Evolutionary conservation across 192 early-diverging fungal genomes (phyloP).

Genomic region (Coemansia aciculifera): DNA sequence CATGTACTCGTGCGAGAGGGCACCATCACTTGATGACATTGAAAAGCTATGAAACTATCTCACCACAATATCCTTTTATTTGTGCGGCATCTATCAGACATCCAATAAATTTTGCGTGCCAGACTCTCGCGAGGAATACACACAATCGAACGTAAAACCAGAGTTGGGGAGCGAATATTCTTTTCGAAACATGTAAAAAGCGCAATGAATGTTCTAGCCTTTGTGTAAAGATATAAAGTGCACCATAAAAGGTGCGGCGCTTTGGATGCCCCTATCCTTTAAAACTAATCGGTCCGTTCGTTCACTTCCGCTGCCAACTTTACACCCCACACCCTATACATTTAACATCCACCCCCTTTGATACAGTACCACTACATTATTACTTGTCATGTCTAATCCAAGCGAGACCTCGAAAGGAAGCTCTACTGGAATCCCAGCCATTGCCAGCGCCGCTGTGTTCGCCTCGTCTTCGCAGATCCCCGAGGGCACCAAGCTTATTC

Average conservation of each 20-base stretch:
- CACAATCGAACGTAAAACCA: not conserved
- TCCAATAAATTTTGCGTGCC: not conserved
- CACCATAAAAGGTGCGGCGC: not conserved
- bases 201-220: not conserved
- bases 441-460: slow-evolving; percentile 64
- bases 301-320: not conserved
- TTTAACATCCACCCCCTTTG: not conserved
- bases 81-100: not conserved
- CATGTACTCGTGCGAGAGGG: not conserved
- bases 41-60: not conserved
- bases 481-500: slow-evolving; percentile 59
- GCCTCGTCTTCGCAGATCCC: slow-evolving; percentile 73
- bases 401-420: not conserved
- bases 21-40: not conserved
- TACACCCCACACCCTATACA: not conserved
- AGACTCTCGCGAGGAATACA: not conserved
- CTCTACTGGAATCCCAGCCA: slow-evolving; percentile 12
- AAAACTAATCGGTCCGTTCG: not conserved
- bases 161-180: not conserved
- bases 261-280: not conserved
- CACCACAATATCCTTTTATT: not conserved
- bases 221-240: not conserved
- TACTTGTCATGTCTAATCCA: slow-evolving; percentile 10
- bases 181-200: not conserved
- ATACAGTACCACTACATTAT: not conserved